phyloP scores from a whole-genome alignment of 495 filamentous ascomycete genomes.

The Melanomma pulvis-pyrius region DNA sequence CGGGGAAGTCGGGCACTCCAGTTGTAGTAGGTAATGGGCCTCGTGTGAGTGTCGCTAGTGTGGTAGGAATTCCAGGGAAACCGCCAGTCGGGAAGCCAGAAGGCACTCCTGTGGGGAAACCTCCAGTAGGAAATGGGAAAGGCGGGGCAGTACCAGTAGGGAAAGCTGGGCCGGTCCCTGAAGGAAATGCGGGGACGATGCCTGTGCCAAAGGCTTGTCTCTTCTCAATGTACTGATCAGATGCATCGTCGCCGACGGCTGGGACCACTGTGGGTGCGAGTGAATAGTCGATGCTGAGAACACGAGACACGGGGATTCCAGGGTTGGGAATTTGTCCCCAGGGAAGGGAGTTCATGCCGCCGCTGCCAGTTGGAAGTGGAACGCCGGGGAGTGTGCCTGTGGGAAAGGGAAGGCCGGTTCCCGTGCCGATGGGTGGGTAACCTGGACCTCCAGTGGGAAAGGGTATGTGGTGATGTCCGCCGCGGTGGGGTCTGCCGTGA shows the following conservation, averaged over 20 bases:
- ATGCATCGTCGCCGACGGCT: not conserved
- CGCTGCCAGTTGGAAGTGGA: not conserved
- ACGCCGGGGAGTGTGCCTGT: not conserved
- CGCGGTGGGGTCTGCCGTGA: not conserved
- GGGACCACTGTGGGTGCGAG: not conserved
- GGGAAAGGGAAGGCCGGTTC: not conserved
- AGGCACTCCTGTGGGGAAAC: not conserved
- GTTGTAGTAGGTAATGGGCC: not conserved
- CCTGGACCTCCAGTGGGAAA: too few relatives aligned
- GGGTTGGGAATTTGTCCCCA: not conserved
- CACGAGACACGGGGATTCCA: not conserved
- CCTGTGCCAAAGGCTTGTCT: not conserved
- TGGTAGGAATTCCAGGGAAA: not conserved
- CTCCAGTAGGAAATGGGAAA: not conserved
- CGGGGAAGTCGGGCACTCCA: not conserved
- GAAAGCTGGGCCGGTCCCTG: not conserved
- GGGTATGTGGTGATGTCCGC: not conserved
- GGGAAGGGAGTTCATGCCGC: not conserved
- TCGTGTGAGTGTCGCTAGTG: not conserved
- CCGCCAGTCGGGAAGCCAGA: not conserved
- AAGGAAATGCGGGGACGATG: not conserved
- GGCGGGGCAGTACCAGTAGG: not conserved
- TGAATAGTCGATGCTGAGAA: not conserved
- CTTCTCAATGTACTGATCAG: not conserved
- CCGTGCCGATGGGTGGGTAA: not conserved